phyloP scores from a whole-genome alignment of 768 basidiomycete species.

The Psilocybe cubensis region DNA sequence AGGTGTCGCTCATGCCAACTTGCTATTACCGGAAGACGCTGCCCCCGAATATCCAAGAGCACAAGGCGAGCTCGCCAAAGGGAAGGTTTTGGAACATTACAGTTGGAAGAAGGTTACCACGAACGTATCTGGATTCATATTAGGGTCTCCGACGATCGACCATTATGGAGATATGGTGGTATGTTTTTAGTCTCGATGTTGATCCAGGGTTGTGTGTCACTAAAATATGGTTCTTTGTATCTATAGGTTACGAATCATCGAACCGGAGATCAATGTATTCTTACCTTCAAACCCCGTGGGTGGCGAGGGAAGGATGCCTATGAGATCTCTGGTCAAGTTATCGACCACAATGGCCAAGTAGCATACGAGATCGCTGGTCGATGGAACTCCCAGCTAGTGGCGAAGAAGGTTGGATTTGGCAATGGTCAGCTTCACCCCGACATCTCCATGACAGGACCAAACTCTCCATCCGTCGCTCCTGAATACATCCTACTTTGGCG shows the following conservation, averaged over 20 bases:
- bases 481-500: conserved; percentile 91
- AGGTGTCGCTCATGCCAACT: conserved; percentile 88
- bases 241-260: conserved; percentile 83
- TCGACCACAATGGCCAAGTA: conserved; percentile 62
- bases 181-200: conserved; percentile 33
- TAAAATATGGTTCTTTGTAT: conserved; percentile 3
- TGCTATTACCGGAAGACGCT: conserved; percentile 72
- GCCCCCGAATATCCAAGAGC: conserved; percentile 66
- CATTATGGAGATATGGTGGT: conserved; percentile 96
- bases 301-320: conserved; percentile 93
- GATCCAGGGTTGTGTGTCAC: neutral
- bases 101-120: conserved; percentile 96
- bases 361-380: conserved; percentile 92
- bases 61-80: conserved; percentile 39
- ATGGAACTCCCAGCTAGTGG: conserved; percentile 95
- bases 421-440: conserved; percentile 69
- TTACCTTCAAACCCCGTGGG: conserved; percentile 95
- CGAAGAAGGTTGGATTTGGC: conserved; percentile 68
- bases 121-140: conserved; percentile 89
- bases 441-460: conserved; percentile 52
- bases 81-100: conserved; percentile 85
- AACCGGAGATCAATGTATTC: conserved; percentile 82
- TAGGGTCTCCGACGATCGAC: conserved; percentile 86
- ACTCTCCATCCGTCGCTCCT: conserved; percentile 47
- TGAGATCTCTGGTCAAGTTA: conserved; percentile 89